These are phyloP conservation scores for Primulina tabacum DNA, from an alignment of 257 asterid species.

Conservation along the genomic window DNA sequence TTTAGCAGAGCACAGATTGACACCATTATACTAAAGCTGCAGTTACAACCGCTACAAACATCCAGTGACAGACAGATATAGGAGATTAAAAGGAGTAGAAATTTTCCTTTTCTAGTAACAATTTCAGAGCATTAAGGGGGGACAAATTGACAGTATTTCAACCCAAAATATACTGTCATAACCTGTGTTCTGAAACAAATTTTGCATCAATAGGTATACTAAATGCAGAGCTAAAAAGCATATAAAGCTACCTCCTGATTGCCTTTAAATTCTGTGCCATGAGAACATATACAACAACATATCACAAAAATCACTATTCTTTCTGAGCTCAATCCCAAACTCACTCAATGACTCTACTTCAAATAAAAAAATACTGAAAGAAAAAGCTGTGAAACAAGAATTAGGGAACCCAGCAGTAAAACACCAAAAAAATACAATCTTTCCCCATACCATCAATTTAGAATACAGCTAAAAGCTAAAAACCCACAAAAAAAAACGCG, in stretches of 20 bases:
- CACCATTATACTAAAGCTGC: not conserved
- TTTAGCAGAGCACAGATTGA: not conserved
- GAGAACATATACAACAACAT: not conserved
- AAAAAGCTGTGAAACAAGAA: not conserved
- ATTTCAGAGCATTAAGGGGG: not conserved
- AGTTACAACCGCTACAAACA: not conserved
- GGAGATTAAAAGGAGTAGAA: not conserved
- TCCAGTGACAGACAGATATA: not conserved
- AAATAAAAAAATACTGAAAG: not conserved
- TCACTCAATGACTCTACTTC: conserved; percentile 13
- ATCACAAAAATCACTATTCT: conserved; percentile 18
- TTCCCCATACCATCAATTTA: not conserved
- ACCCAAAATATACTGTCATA: not conserved
- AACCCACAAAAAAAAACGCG: conserved; percentile 22
- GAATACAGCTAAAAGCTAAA: not conserved
- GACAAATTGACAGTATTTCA: not conserved
- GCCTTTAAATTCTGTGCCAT: not conserved
- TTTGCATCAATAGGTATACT: not conserved
- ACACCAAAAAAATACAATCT: not conserved
- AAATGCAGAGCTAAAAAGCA: not conserved
- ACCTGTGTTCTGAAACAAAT: not conserved
- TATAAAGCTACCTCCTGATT: not conserved
- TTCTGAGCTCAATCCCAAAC: conserved; percentile 3
- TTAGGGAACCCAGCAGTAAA: not conserved
- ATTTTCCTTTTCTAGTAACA: not conserved